Percentiles rank a stretch among this genome's conserved stretches.
phyloP scores from a whole-genome alignment of 1,284 basidiomycete species.

The Vanrija sp. region DNA sequence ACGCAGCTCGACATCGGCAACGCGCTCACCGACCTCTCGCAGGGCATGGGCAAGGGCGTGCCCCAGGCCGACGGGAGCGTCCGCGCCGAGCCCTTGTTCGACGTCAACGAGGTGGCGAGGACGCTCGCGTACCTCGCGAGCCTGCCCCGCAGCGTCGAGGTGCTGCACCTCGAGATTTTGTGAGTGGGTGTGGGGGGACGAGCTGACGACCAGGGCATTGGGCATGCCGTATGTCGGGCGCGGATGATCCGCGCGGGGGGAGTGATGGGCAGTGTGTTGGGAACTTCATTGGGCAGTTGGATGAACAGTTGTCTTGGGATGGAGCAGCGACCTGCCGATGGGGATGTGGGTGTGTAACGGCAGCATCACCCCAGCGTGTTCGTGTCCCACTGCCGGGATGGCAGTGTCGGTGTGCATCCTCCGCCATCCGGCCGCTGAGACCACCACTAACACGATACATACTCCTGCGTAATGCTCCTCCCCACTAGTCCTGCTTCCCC shows the following conservation, averaged over 20 bases:
- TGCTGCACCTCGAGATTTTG: slow-evolving; percentile 60
- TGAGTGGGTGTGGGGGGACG: slow-evolving; percentile 46
- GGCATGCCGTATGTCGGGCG: slow-evolving; percentile 21
- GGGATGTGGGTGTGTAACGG: no score
- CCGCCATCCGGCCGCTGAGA: no score
- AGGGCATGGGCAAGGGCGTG: slow-evolving; percentile 52
- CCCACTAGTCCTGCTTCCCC: background rate
- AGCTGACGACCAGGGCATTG: slow-evolving; percentile 14
- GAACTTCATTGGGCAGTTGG: no score
- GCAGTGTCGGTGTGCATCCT: no score
- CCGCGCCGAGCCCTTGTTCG: slow-evolving; percentile 56
- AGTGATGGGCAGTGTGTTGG: background rate
- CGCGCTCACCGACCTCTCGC: slow-evolving; percentile 60
- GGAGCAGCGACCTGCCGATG: no score
- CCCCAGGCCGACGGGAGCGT: slow-evolving; percentile 65
- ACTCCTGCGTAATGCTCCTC: no score
- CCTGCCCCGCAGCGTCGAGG: slow-evolving; percentile 64
- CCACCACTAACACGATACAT: no score
- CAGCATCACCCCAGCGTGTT: no score
- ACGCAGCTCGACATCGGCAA: slow-evolving; percentile 80
- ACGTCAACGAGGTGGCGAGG: slow-evolving; percentile 60
- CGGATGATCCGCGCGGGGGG: background rate
- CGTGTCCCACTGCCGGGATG: no score
- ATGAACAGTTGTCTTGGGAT: background rate
- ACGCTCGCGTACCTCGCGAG: slow-evolving; percentile 66